Evolutionary conservation across 2,329 filamentous ascomycete species (phyloP).

Genomic region (Trichoderma citrinoviride): DNA sequence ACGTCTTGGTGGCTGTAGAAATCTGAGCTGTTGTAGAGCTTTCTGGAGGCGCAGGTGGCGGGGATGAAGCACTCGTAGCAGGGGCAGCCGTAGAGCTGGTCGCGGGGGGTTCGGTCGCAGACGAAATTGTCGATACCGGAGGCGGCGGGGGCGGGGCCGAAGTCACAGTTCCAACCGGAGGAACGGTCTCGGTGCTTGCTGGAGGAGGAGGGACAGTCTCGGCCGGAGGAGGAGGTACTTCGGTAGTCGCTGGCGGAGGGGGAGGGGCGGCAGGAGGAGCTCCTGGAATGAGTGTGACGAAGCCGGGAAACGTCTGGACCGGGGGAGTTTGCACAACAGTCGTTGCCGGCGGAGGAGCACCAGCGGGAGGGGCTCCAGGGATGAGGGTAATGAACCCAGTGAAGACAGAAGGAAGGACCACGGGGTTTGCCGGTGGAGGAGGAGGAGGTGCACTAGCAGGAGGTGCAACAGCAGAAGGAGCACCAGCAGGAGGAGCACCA

Average conservation of each 20-base stretch:
- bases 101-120: too few relatives aligned
- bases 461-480: too few relatives aligned
- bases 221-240: neutral
- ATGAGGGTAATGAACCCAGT: too few relatives aligned
- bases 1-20: too few relatives aligned
- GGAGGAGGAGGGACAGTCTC: neutral
- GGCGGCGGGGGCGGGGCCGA: neutral
- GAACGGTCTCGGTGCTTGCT: neutral
- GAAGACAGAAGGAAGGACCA: neutral
- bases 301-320: neutral
- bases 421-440: neutral
- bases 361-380: neutral
- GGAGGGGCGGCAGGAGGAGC: neutral
- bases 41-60: too few relatives aligned
- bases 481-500: slow-evolving; percentile 4
- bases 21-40: too few relatives aligned
- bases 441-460: neutral
- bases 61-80: too few relatives aligned
- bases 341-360: neutral
- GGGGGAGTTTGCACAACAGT: neutral
- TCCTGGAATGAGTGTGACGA: neutral
- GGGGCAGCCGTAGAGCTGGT: too few relatives aligned
- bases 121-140: neutral
- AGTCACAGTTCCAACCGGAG: neutral
- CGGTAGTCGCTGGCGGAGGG: neutral